Percentiles rank a stretch among this genome's conserved stretches.
These are phyloP conservation scores for Kwoniella heveanensis DNA, from an alignment of 768 basidiomycete species.

Conservation along the genomic window DNA sequence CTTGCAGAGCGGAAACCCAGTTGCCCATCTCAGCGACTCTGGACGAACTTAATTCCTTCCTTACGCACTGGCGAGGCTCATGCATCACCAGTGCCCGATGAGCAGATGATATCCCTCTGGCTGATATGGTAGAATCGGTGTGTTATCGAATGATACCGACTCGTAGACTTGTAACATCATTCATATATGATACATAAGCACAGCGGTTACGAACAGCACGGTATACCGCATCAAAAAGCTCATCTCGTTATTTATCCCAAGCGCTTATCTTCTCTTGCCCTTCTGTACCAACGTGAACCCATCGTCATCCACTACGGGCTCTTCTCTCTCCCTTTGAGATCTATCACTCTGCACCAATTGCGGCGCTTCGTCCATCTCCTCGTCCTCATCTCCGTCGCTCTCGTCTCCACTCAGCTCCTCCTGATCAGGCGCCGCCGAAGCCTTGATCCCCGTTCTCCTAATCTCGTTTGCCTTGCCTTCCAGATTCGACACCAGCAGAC, in stretches of 20 bases:
- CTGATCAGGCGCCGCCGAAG: slow-evolving; percentile 27
- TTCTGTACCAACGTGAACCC: slow-evolving; percentile 79
- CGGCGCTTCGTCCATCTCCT: slow-evolving; percentile 58
- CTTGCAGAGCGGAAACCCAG: too few species aligned
- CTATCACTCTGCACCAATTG: slow-evolving; percentile 60
- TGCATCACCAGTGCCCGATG: too few species aligned
- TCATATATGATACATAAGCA: background rate
- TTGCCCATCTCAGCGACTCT: too few species aligned
- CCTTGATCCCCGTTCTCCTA: slow-evolving; percentile 34
- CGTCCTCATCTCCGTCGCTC: slow-evolving; percentile 35
- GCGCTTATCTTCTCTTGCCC: slow-evolving; percentile 40
- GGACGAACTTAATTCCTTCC: too few species aligned
- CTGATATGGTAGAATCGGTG: too few species aligned
- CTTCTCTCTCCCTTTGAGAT: slow-evolving; percentile 57
- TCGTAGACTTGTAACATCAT: too few species aligned
- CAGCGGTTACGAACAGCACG: too few species aligned
- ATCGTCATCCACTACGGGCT: slow-evolving; percentile 84
- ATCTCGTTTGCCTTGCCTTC: slow-evolving; percentile 60
- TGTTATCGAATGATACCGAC: too few species aligned
- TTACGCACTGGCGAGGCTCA: too few species aligned
- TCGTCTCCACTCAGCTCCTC: slow-evolving; percentile 38
- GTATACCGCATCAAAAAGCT: too few species aligned
- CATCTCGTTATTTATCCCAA: too few species aligned
- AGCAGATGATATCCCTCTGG: too few species aligned
- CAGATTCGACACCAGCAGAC: slow-evolving; percentile 64